Conservation (phyloP, 169 alveolate species). For the Babesia divergens region DNA sequence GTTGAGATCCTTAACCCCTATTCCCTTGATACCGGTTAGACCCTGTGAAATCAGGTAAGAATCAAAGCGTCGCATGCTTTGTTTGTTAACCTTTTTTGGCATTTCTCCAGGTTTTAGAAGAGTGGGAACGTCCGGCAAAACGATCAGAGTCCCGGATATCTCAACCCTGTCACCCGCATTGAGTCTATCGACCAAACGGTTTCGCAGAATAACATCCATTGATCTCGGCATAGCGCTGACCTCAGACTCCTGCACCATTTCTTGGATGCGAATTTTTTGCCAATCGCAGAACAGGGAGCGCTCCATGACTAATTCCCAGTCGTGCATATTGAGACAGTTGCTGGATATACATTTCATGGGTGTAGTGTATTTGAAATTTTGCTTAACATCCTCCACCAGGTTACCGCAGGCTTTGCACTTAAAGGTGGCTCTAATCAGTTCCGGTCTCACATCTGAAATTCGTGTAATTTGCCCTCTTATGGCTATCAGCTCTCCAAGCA, state of each 20-base stretch:
- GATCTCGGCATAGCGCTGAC: slow-evolving; percentile 97
- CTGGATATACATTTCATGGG: slow-evolving; percentile 71
- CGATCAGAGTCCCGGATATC: slow-evolving; percentile 90
- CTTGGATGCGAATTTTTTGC: slow-evolving; percentile 94
- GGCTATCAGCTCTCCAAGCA: slow-evolving; percentile 89
- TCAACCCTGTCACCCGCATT: slow-evolving; percentile 96
- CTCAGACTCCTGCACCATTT: slow-evolving; percentile 91
- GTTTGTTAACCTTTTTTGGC: slow-evolving; percentile 72
- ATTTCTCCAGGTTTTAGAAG: slow-evolving; percentile 94
- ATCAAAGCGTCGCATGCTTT: slow-evolving; percentile 67
- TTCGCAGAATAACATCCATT: slow-evolving; percentile 90
- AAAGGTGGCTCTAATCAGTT: slow-evolving; percentile 89
- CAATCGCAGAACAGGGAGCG: slow-evolving; percentile 90
- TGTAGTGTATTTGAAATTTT: slow-evolving; percentile 92
- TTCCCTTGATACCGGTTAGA: slow-evolving; percentile 91
- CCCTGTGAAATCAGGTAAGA: slow-evolving; percentile 74
- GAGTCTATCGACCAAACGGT: slow-evolving; percentile 90
- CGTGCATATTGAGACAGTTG: slow-evolving; percentile 84
- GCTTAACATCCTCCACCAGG: slow-evolving; percentile 85
- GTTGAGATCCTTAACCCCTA: slow-evolving; percentile 91
- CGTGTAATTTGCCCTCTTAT: slow-evolving; percentile 95
- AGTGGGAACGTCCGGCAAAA: slow-evolving; percentile 94
- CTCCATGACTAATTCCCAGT: slow-evolving; percentile 87
- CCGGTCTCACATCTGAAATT: slow-evolving; percentile 96
- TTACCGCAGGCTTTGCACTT: slow-evolving; percentile 89